Percentiles rank a stretch among this genome's conserved stretches.
phyloP scores from a whole-genome alignment of 345 rosid genomes.

The Punica granatum region DNA sequence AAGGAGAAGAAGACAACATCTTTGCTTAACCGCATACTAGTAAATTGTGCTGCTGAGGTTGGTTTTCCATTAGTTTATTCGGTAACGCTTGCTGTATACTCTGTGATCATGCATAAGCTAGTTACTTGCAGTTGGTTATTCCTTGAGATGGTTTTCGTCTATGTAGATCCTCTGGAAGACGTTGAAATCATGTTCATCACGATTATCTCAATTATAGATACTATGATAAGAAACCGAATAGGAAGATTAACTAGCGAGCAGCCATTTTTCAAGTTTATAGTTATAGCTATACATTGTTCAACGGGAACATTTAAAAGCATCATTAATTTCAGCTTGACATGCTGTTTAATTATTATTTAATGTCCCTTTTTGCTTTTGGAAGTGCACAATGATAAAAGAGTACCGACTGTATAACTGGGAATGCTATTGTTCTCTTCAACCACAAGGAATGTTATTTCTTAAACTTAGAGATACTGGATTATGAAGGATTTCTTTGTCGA shows the following conservation, averaged over 20 bases:
- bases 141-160: not conserved
- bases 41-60: conserved; percentile 81
- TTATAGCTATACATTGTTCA: not conserved
- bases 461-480: no score
- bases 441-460: not conserved
- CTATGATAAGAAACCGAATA: not conserved
- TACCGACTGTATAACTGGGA: not conserved
- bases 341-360: not conserved
- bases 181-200: no score
- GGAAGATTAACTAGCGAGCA: not conserved
- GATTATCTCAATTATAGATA: no score
- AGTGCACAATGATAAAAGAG: not conserved
- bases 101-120: not conserved
- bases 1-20: conserved; percentile 66
- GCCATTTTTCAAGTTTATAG: not conserved
- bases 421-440: not conserved
- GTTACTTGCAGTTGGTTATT: not conserved
- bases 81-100: not conserved
- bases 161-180: no score
- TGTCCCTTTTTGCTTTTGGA: not conserved
- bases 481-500: no score
- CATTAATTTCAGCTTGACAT: not conserved
- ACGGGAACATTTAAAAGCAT: not conserved
- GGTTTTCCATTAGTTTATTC: conserved; percentile 7
- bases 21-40: conserved; percentile 58